Conservation (phyloP, 257 asterid species). For the Penstemon eatonii region DNA sequence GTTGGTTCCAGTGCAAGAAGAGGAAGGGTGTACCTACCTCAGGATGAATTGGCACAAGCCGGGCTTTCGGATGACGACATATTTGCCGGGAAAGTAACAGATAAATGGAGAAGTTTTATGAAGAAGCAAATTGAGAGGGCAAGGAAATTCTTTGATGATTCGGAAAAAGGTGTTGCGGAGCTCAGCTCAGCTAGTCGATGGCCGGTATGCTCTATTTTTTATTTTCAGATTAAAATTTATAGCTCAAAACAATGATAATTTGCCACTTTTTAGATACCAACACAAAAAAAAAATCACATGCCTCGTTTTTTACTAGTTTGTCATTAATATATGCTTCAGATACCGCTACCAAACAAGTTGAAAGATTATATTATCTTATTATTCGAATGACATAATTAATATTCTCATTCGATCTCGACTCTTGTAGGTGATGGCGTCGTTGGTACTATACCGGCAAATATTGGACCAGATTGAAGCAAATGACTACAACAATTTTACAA, state of each 20-base stretch:
- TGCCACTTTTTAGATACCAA: too few species aligned
- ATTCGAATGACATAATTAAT: too few species aligned
- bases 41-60: conserved; percentile 88
- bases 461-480: conserved; percentile 93
- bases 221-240: neutral
- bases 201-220: conserved; percentile 64
- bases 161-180: conserved; percentile 78
- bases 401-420: neutral
- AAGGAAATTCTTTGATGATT: conserved; percentile 82
- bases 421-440: conserved; percentile 83
- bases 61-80: conserved; percentile 90
- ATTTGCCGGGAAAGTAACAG: conserved; percentile 81
- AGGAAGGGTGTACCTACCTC: conserved; percentile 92
- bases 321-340: too few species aligned
- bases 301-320: too few species aligned
- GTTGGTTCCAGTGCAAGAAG: conserved; percentile 70
- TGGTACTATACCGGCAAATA: conserved; percentile 76
- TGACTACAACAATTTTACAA: conserved; percentile 92
- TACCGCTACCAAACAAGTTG: too few species aligned
- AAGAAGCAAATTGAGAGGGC: conserved; percentile 90
- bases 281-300: too few species aligned
- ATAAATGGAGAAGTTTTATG: conserved; percentile 93
- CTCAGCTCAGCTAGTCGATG: conserved; percentile 94
- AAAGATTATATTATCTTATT: too few species aligned
- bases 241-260: too few species aligned